phyloP scores from a whole-genome alignment of 352 stramenopile species.

The Globisporangium perplexum region DNA sequence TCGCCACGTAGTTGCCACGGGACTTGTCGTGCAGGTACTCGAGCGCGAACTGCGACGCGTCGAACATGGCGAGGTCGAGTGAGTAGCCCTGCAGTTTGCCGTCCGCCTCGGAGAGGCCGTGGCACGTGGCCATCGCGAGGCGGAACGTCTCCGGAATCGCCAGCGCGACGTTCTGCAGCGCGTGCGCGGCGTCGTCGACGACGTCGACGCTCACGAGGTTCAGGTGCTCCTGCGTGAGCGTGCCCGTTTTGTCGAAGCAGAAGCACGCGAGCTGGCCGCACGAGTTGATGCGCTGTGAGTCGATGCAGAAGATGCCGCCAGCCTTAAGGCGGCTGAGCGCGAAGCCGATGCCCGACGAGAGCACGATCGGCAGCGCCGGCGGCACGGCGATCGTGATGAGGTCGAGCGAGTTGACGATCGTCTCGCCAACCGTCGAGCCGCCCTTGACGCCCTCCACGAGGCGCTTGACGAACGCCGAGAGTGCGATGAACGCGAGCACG shows the following conservation, averaged over 20 bases:
- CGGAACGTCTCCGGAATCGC: conserved; percentile 19
- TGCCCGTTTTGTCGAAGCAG: conserved; percentile 82
- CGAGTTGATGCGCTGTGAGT: conserved; percentile 63
- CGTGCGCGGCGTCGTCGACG: background rate
- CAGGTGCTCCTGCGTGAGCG: conserved; percentile 63
- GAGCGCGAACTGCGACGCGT: conserved; percentile 22
- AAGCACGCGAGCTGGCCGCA: conserved; percentile 65
- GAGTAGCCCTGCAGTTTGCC: conserved; percentile 34
- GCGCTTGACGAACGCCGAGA: conserved; percentile 46
- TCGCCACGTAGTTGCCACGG: conserved; percentile 17
- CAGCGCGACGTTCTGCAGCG: conserved; percentile 5
- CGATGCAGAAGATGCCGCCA: conserved; percentile 56
- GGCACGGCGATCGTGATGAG: conserved; percentile 57
- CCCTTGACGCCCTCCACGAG: conserved; percentile 30
- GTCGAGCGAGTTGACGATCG: conserved; percentile 33
- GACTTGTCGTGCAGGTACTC: conserved; percentile 22
- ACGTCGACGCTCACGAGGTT: conserved; percentile 27
- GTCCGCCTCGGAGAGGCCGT: conserved; percentile 30
- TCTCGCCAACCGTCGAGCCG: conserved; percentile 22
- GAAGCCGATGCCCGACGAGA: conserved; percentile 54
- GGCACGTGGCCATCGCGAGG: conserved; percentile 40
- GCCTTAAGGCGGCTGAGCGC: conserved; percentile 39
- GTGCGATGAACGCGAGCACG: conserved; percentile 32
- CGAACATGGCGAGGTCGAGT: conserved; percentile 53
- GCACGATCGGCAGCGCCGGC: conserved; percentile 45